A percentile compares a stretch with the other conserved stretches of the same genome.
These are phyloP conservation scores for Macroventuria anomochaeta DNA, from an alignment of 2,329 filamentous ascomycete genomes.

Conservation along the genomic window DNA sequence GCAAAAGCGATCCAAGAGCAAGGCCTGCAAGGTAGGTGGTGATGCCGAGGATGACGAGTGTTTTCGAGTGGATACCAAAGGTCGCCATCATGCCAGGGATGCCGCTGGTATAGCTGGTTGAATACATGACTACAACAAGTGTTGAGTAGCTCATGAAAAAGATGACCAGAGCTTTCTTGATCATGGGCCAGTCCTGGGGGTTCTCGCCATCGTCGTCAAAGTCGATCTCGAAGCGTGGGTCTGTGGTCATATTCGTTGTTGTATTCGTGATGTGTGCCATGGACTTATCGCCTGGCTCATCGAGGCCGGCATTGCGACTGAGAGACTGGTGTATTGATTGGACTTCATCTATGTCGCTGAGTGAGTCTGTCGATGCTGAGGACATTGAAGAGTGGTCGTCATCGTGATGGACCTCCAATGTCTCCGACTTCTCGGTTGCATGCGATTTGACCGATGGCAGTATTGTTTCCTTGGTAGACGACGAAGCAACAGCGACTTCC, in stretches of 20 bases:
- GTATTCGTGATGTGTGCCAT: constrained; percentile 36
- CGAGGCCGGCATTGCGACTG: constrained; percentile 43
- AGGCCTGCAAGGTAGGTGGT: constrained; percentile 81
- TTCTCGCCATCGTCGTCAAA: constrained; percentile 68
- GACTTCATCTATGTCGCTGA: constrained; percentile 29
- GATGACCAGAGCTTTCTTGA: constrained; percentile 63
- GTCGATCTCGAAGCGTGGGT: constrained; percentile 74
- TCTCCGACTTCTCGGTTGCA: neutral
- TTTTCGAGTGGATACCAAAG: constrained; percentile 65
- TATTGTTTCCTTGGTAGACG: constrained; percentile 10
- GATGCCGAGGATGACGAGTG: constrained; percentile 74
- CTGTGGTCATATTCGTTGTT: constrained; percentile 48
- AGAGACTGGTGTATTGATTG: constrained; percentile 43
- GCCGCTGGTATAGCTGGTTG: constrained; percentile 78
- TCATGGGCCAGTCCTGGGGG: constrained; percentile 71
- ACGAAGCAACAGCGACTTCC: constrained; percentile 15
- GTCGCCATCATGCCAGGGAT: constrained; percentile 72
- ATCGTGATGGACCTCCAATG: constrained; percentile 9
- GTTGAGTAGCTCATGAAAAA: constrained; percentile 65
- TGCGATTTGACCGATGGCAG: constrained; percentile 6
- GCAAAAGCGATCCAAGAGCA: constrained; percentile 71
- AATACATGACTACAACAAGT: constrained; percentile 62
- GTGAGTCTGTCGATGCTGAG: constrained; percentile 33
- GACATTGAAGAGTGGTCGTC: constrained; percentile 34
- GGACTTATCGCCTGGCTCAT: constrained; percentile 34